These are phyloP conservation scores for Cutaneotrichosporon sp. DNA, from an alignment of 1,284 basidiomycete species.

Conservation along the genomic window DNA sequence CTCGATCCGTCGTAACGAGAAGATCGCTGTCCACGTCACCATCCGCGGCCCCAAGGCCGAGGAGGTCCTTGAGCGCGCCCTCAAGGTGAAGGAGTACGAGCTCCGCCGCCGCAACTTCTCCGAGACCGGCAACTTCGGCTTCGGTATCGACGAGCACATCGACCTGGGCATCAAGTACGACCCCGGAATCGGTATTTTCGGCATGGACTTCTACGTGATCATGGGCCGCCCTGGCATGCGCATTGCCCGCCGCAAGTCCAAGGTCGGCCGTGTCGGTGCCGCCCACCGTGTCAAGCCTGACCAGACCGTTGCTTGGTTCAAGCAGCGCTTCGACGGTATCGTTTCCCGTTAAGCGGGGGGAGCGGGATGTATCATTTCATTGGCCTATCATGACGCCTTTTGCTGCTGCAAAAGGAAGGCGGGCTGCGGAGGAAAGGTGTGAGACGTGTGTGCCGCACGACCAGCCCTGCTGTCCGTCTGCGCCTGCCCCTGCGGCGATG, in stretches of 20 bases:
- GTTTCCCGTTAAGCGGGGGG: constrained; percentile 53
- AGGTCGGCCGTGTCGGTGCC: constrained; percentile 80
- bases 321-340: constrained; percentile 96
- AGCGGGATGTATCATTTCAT: constrained; percentile 17
- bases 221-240: constrained; percentile 95
- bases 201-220: constrained; percentile 96
- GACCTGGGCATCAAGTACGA: constrained; percentile 98
- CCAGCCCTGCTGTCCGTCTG: neutral
- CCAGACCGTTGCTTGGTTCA: constrained; percentile 96
- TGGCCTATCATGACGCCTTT: constrained; percentile 4
- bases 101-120: constrained; percentile 84
- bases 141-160: constrained; percentile 98
- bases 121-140: constrained; percentile 96
- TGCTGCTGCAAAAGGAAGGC: neutral
- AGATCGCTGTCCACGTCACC: constrained; percentile 99
- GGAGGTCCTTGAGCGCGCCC: constrained; percentile 97
- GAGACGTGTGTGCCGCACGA: constrained; percentile 3
- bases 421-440: constrained; percentile 3
- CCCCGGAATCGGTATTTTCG: constrained; percentile 93
- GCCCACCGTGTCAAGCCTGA: constrained; percentile 85
- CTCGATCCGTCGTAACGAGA: constrained; percentile 99
- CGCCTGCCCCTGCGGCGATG: constrained; percentile 2
- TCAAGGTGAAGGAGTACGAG: constrained; percentile 99
- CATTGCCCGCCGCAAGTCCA: constrained; percentile 87
- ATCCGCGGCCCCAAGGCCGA: constrained; percentile 99